phyloP scores from a whole-genome alignment of 2,329 filamentous ascomycete species.

The Microcyclospora tardicrescens region DNA sequence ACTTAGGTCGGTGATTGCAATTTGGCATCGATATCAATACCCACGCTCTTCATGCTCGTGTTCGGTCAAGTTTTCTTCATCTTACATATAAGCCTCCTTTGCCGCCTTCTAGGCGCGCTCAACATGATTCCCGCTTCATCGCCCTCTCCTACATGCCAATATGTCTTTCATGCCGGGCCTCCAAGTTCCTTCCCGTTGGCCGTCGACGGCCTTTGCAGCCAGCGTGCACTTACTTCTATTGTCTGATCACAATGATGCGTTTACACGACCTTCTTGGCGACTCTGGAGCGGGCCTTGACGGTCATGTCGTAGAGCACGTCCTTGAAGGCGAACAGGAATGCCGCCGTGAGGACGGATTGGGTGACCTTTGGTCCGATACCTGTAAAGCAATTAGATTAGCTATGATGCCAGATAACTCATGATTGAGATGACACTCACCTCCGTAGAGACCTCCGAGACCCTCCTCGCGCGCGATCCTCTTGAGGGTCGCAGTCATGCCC shows the following conservation, averaged over 20 bases:
- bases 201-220: too few relatives aligned
- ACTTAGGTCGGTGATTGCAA: too few relatives aligned
- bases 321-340: constrained; percentile 96
- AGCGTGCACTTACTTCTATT: background rate
- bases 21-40: too few relatives aligned
- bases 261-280: constrained; percentile 5
- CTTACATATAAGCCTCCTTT: too few relatives aligned
- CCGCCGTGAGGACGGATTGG: constrained; percentile 91
- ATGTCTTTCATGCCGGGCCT: too few relatives aligned
- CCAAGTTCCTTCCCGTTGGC: too few relatives aligned
- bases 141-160: too few relatives aligned
- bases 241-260: background rate
- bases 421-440: constrained; percentile 43
- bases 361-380: constrained; percentile 93
- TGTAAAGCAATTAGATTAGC: constrained; percentile 26
- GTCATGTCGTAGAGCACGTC: constrained; percentile 84
- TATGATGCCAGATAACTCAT: background rate
- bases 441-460: constrained; percentile 89
- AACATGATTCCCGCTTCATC: too few relatives aligned
- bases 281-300: constrained; percentile 44
- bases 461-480: constrained; percentile 71
- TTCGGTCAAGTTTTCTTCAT: too few relatives aligned
- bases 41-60: too few relatives aligned
- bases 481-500: constrained; percentile 65
- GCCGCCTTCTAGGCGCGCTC: too few relatives aligned